Evolutionary conservation across 2,329 filamentous ascomycete species (phyloP), one percentile per base, ranked within the genome.

Genomic region (Grosmannia clavigera): DNA sequence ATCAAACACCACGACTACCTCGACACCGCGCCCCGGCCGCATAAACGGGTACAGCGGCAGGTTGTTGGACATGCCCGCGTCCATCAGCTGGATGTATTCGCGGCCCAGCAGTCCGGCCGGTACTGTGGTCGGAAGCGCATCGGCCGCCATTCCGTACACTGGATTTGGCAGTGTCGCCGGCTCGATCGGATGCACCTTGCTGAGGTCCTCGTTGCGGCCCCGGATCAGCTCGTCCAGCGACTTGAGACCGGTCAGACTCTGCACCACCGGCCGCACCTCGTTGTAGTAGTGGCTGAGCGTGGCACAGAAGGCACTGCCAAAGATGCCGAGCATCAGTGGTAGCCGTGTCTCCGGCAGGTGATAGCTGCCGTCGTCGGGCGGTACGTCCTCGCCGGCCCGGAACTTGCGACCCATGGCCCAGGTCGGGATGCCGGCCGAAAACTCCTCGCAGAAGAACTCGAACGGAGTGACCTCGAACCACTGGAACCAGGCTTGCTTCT

Each of bases 11-110:
- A 99, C 82, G 54, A 97, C 77, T 52, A 99, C 81, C 67, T 99
- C 94, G 6, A 99, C 86, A 60, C 95, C 82, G 43, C 94, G 82
- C 2, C 92, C 92, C 0, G 90, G 90, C 12, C 94, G 85, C 22
- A 99, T 83, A 3, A 97, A 80, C 0, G 94, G 94, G 70, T 99
- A 99, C 51, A 97, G 92, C 1, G 94, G 94, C 10, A 99, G 78
- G 68, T 99, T 99, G 70, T 99, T 97, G 65, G 89, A 95, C 94
- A 99, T 99, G 57, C 94, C 94, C 1, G 94, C 92, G 71, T 99
- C 94, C 92, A 96, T 97, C 19, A 92, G 79, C 64, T 89, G 86
- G 22, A 92, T 78, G 70, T 95, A 87, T 53, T 85, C 78, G 16
- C 79, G 80, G 22, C 82, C 77, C 67, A 88, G 85, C 48, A 96